Conservation (phyloP, 305 asterid genomes). For the Vinca major region DNA sequence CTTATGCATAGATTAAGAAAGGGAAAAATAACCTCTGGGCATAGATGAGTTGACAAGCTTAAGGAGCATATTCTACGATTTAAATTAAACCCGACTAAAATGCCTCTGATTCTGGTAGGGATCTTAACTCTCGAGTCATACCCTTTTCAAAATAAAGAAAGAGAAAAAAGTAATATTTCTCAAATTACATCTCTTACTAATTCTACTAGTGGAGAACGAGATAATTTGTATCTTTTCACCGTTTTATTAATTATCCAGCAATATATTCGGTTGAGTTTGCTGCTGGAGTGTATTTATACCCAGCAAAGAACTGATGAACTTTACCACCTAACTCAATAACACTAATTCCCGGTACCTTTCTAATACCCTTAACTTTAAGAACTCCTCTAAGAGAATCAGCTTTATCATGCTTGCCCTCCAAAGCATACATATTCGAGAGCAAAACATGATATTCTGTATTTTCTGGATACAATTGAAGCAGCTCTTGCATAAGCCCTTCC, state of each 20-base stretch:
- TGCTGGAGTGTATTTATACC: constrained; percentile 39
- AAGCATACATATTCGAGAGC: constrained; percentile 55
- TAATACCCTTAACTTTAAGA: constrained; percentile 47
- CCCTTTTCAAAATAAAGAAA: too few species aligned
- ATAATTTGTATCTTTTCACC: constrained; percentile 20
- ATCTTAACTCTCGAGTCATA: too few species aligned
- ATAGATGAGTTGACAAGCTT: too few species aligned
- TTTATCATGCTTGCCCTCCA: constrained; percentile 38
- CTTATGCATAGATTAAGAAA: too few species aligned
- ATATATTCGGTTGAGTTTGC: constrained; percentile 14
- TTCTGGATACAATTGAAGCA: constrained; percentile 45
- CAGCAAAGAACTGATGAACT: constrained; percentile 47
- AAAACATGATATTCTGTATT: constrained; percentile 58
- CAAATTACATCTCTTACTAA: too few species aligned
- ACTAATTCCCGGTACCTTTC: constrained; percentile 61
- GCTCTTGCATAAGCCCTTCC: constrained; percentile 36
- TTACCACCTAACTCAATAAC: constrained; percentile 10
- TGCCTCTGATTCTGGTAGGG: too few species aligned
- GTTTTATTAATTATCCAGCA: constrained; percentile 56
- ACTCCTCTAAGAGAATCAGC: constrained; percentile 50
- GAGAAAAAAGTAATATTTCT: too few species aligned
- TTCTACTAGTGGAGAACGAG: too few species aligned
- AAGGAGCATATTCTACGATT: too few species aligned
- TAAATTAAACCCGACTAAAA: too few species aligned
- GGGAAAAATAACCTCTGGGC: too few species aligned